A percentile compares a stretch with the other conserved stretches of the same genome.
These are phyloP conservation scores for Xylariaceae sp. DNA, from an alignment of 2,329 filamentous ascomycete genomes.

Conservation along the genomic window DNA sequence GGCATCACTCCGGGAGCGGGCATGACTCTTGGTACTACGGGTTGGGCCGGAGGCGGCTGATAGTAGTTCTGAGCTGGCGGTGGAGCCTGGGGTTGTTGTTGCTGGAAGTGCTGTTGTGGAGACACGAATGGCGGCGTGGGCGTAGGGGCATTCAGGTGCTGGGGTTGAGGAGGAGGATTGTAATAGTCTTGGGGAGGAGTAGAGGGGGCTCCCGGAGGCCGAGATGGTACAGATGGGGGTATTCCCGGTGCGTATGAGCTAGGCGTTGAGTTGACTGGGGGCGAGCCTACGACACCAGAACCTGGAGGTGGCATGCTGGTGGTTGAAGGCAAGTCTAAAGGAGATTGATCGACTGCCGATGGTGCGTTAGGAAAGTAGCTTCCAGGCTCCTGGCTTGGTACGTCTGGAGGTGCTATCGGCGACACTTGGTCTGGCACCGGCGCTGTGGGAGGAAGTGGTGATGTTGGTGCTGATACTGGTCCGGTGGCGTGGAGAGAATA, in stretches of 20 bases:
- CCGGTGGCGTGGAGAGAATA: constrained; percentile 31
- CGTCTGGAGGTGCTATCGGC: constrained; percentile 31
- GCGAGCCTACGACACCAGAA: constrained; percentile 21
- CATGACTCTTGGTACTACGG: constrained; percentile 21
- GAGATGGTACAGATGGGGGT: constrained; percentile 33
- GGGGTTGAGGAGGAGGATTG: constrained; percentile 29
- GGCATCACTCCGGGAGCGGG: constrained; percentile 15
- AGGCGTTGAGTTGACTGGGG: constrained; percentile 26
- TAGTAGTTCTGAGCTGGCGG: constrained; percentile 23
- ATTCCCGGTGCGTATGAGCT: constrained; percentile 21
- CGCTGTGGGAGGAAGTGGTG: constrained; percentile 29
- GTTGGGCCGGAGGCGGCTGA: constrained; percentile 18
- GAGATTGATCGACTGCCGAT: constrained; percentile 14
- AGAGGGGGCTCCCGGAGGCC: constrained; percentile 26
- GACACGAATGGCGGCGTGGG: constrained; percentile 23
- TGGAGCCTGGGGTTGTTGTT: constrained; percentile 27
- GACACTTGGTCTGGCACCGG: constrained; percentile 32
- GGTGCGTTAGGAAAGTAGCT: constrained; percentile 30
- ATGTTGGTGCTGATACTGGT: constrained; percentile 38
- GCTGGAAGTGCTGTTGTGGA: constrained; percentile 20
- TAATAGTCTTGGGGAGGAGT: constrained; percentile 36
- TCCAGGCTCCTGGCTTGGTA: constrained; percentile 24
- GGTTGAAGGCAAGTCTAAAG: constrained; percentile 30
- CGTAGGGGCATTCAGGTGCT: constrained; percentile 12
- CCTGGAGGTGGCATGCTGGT: constrained; percentile 30